Percentiles rank a stretch among this genome's conserved stretches.
Conservation (phyloP, 495 filamentous ascomycete species). For the Stereocaulon alpinum region DNA sequence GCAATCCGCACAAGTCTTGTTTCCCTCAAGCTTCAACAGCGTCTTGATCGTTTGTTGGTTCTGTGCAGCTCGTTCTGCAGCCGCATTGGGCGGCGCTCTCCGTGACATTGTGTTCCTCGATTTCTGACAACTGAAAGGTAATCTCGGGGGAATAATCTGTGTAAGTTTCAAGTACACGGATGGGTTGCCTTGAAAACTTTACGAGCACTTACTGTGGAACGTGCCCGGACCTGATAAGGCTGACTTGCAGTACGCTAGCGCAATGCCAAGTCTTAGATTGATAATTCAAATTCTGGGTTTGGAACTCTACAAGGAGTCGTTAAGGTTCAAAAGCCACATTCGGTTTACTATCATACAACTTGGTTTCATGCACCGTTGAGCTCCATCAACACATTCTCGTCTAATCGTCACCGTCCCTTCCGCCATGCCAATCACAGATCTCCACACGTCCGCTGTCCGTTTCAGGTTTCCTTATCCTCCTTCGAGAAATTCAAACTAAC, state of each 20-base stretch:
- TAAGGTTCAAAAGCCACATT: no score
- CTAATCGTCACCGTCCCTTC: not conserved
- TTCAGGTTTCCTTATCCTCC: constrained; percentile 30
- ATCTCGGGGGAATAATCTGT: not conserved
- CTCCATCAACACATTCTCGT: not conserved
- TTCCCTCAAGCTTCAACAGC: constrained; percentile 81
- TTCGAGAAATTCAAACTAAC: constrained; percentile 75
- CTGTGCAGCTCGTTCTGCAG: constrained; percentile 73
- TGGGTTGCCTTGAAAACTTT: not conserved
- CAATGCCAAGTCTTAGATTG: not conserved
- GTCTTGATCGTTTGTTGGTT: constrained; percentile 87
- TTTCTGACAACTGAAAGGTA: not conserved
- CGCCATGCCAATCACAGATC: not conserved
- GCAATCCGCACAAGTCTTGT: constrained; percentile 96
- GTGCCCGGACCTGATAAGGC: constrained; percentile 1
- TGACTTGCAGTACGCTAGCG: not conserved
- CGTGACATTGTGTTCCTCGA: constrained; percentile 61
- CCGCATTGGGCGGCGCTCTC: constrained; percentile 59
- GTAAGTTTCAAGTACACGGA: not conserved
- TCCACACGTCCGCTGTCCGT: not conserved
- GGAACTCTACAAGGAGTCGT: no score
- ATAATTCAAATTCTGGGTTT: not conserved
- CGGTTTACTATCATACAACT: no score
- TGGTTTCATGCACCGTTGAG: no score
- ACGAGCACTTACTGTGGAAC: not conserved